phyloP scores from a whole-genome alignment of 768 basidiomycete genomes.

The Leccinellum albellum region DNA sequence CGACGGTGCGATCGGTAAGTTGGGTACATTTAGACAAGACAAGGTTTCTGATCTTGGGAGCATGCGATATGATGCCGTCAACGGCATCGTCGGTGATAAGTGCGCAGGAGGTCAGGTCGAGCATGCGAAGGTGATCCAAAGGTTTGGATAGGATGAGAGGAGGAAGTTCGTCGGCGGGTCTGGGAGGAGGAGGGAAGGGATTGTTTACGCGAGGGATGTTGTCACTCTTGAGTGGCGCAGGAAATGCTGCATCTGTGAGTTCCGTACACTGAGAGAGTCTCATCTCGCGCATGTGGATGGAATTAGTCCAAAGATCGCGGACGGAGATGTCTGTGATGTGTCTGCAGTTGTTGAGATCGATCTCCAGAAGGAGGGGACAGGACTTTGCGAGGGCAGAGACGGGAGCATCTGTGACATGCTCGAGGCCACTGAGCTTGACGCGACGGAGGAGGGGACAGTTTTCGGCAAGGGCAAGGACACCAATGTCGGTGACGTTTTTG shows the following conservation, averaged over 20 bases:
- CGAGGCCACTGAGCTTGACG: constrained; percentile 83
- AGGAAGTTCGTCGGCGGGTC: constrained; percentile 44
- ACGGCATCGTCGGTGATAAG: constrained; percentile 80
- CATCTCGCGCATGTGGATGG: constrained; percentile 86
- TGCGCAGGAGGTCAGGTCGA: constrained; percentile 86
- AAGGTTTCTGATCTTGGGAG: constrained; percentile 80
- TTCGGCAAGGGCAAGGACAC: constrained; percentile 70
- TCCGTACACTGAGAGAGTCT: constrained; percentile 74
- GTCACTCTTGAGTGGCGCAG: constrained; percentile 51
- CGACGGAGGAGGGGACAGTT: constrained; percentile 77
- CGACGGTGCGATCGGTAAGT: constrained; percentile 78
- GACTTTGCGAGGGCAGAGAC: constrained; percentile 71
- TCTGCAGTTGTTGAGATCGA: constrained; percentile 86
- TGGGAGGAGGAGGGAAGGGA: constrained; percentile 40
- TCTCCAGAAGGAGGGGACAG: constrained; percentile 87
- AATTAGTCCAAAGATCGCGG: constrained; percentile 80
- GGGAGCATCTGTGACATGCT: constrained; percentile 69
- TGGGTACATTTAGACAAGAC: constrained; percentile 80
- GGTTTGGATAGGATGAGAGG: constrained; percentile 62
- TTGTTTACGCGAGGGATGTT: constrained; percentile 36
- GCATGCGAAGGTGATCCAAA: constrained; percentile 85
- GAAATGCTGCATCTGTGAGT: constrained; percentile 84
- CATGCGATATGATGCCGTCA: constrained; percentile 75
- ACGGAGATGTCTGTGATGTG: constrained; percentile 72
- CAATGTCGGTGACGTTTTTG: constrained; percentile 71